Percentiles rank a stretch among this genome's conserved stretches.
Evolutionary conservation across 768 basidiomycete genomes (phyloP).

Genomic region (Phylloporus sp.): DNA sequence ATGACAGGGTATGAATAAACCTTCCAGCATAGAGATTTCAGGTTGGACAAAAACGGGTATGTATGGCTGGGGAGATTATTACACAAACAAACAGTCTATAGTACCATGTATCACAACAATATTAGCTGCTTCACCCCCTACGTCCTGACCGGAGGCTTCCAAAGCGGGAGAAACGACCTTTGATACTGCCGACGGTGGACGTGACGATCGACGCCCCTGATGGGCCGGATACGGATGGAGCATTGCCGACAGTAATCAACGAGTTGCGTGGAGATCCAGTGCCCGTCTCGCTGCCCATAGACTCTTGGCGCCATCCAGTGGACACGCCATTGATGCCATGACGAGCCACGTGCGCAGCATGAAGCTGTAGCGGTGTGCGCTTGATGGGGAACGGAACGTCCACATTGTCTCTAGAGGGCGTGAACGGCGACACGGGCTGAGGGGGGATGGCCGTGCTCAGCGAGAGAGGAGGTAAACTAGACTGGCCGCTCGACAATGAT

Average conservation of each 20-base stretch:
- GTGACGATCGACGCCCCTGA: slow-evolving; percentile 56
- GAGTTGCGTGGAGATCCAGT: slow-evolving; percentile 66
- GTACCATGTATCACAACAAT: slow-evolving; percentile 1
- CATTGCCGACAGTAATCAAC: slow-evolving; percentile 65
- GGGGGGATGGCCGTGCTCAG: slow-evolving; percentile 45
- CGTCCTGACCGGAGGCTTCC: slow-evolving; percentile 62
- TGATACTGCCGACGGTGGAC: slow-evolving; percentile 64
- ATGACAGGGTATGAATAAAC: slow-evolving; percentile 18
- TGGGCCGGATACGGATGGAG: slow-evolving; percentile 29
- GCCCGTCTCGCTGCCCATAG: slow-evolving; percentile 35
- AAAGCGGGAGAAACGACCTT: slow-evolving; percentile 70
- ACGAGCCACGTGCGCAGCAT: slow-evolving; percentile 74
- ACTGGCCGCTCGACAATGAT: slow-evolving; percentile 43
- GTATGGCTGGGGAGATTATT: not conserved
- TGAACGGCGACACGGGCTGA: slow-evolving; percentile 38
- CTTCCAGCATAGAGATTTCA: slow-evolving; percentile 6
- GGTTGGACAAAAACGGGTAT: not conserved
- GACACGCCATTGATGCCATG: slow-evolving; percentile 82
- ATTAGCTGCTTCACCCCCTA: slow-evolving; percentile 16
- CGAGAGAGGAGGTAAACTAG: slow-evolving; percentile 42
- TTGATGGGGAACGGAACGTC: slow-evolving; percentile 33
- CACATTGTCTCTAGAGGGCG: slow-evolving; percentile 16
- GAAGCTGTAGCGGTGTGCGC: slow-evolving; percentile 73
- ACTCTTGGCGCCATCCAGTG: slow-evolving; percentile 63
- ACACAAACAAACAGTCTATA: not conserved